A percentile compares a stretch with the other conserved stretches of the same genome.
Evolutionary conservation across 108 stramenopile species (phyloP).

Genomic region (Mediolabrus comicus): DNA sequence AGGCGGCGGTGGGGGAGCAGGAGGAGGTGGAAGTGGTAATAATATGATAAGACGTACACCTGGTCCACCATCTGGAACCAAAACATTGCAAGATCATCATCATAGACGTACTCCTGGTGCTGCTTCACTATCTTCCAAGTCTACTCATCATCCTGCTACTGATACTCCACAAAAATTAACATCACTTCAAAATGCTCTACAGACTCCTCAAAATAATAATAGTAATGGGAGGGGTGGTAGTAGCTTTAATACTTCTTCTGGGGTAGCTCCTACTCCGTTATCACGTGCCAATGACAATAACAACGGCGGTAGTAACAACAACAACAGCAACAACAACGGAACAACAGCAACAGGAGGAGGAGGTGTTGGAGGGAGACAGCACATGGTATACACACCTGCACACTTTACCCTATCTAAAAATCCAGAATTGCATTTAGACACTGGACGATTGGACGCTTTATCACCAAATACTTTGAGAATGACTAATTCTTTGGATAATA

Average conservation of each 20-base stretch:
- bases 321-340: not conserved
- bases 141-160: not conserved
- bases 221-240: not conserved
- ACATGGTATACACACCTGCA: conserved; percentile 46
- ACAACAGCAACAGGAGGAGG: not conserved
- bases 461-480: conserved; percentile 74
- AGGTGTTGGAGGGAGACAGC: conserved; percentile 9
- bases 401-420: conserved; percentile 48
- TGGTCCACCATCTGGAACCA: conserved; percentile 1
- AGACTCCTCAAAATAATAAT: conserved; percentile 1
- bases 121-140: not conserved
- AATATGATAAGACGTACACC: conserved; percentile 9
- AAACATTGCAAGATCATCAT: not conserved
- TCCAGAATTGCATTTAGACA: conserved; percentile 29
- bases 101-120: conserved; percentile 22
- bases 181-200: not conserved
- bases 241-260: not conserved
- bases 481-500: conserved; percentile 70
- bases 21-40: too few species aligned
- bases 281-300: too few species aligned
- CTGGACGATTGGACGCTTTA: conserved; percentile 49
- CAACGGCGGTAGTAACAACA: not conserved
- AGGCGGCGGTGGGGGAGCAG: not conserved
- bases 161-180: not conserved
- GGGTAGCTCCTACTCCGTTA: not conserved